Evolutionary conservation across 495 filamentous ascomycete genomes (phyloP), one percentile per base, ranked within the genome.

Genomic region (Poronia punctata): DNA sequence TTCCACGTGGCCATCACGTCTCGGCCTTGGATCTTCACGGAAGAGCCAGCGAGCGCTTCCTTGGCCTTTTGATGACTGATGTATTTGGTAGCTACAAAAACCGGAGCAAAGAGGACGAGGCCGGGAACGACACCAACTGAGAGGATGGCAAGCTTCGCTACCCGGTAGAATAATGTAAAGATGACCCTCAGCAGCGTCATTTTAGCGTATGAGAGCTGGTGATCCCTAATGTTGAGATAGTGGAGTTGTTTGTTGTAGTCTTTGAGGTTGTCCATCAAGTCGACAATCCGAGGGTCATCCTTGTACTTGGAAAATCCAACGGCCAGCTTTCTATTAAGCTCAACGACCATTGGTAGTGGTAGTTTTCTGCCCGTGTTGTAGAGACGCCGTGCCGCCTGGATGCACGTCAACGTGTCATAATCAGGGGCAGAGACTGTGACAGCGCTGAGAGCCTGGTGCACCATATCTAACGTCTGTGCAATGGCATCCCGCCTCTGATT

Each of bases 1-100:
- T 99, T 99, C 92, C 92, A 99, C 0, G 92, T 97, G 0, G 92
- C 92, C 71, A 99, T 90, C 17, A 99, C 92, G 60, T 99, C 92
- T 23, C 81, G 77, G 12, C 86, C 92, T 57, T 93, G 83, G 19
- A 99, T 75, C 57, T 99, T 99, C 47, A 99, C 92, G 2, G 83
- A 85, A 7, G 88, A 95, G 15, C 82, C 88, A 3, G 89, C 90
- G 18, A 99, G 75, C 0, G 92, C 92, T 60, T 92, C 83, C 47
- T 77, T 80, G 0, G 90, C 87, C 64, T 99, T 99, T 49, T 79
- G 83, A 38, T 78, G 81, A n/a, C 87, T 94, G 47, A 95, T 90
- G 40, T 83, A 61, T 56, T 95, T 96, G 16, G 86, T 82, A 12
- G 80, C 84, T 29, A 90, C 75, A 63, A 99, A 99, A 35, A 99